Conservation (phyloP, 1,284 basidiomycete genomes). For the Ustilago curta region DNA sequence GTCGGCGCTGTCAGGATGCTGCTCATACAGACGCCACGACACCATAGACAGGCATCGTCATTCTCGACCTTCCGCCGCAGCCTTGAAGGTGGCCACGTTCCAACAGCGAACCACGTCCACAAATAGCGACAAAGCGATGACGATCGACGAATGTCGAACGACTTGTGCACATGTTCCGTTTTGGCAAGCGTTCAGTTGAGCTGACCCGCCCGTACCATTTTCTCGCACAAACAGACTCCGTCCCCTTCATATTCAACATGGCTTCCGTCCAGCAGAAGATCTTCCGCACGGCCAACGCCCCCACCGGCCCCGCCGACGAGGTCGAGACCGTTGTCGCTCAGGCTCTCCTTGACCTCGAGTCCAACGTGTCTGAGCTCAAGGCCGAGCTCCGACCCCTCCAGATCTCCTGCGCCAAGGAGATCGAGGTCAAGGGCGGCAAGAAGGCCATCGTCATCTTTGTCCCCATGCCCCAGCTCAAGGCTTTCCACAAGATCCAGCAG, state of each 20-base stretch:
- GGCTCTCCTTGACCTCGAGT: constrained; percentile 96
- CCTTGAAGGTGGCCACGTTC: background rate
- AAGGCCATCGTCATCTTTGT: constrained; percentile 99
- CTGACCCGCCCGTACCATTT: constrained; percentile 20
- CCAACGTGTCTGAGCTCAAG: constrained; percentile 98
- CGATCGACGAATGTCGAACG: constrained; percentile 5
- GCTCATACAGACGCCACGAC: no score
- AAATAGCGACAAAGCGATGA: constrained; percentile 18
- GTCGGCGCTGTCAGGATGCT: no score
- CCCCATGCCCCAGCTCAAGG: constrained; percentile 96
- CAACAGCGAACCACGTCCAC: background rate
- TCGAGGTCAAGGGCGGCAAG: constrained; percentile 96
- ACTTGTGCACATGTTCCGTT: no score
- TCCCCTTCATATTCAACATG: constrained; percentile 57
- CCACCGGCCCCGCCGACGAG: constrained; percentile 87
- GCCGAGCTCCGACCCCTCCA: constrained; percentile 91
- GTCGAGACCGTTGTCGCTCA: constrained; percentile 93
- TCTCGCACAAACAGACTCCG: constrained; percentile 25
- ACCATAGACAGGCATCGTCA: no score
- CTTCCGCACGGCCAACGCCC: constrained; percentile 91
- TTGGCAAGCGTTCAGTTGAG: constrained; percentile 1
- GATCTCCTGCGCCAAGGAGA: constrained; percentile 97
- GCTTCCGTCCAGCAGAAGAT: constrained; percentile 77
- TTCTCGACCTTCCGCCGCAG: background rate
- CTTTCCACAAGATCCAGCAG: constrained; percentile 98